phyloP scores from a whole-genome alignment of 345 rosid genomes.

The Lagerstroemia speciosa region DNA sequence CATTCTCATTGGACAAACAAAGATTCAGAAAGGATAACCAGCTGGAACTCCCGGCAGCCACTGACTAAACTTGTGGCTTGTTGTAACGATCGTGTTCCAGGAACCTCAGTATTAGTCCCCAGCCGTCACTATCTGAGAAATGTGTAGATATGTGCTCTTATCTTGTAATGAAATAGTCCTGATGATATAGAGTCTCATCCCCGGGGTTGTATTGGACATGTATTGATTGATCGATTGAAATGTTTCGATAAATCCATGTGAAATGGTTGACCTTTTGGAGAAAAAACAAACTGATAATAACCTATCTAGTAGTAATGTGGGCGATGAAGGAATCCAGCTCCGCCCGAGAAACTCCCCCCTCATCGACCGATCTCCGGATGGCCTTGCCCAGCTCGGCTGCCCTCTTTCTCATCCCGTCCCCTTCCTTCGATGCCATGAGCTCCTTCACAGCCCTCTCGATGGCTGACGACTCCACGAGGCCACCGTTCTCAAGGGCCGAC shows the following conservation, averaged over 20 bases:
- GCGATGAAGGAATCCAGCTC: slow-evolving; percentile 43
- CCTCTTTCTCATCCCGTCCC: slow-evolving; percentile 36
- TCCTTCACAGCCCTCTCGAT: slow-evolving; percentile 23
- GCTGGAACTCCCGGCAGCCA: background rate
- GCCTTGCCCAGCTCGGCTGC: slow-evolving; percentile 25
- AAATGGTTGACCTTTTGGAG: too few species aligned
- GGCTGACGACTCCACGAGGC: slow-evolving; percentile 10
- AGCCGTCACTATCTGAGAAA: too few species aligned
- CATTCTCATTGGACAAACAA: background rate
- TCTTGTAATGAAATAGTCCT: too few species aligned
- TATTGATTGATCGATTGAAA: too few species aligned
- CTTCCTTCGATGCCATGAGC: slow-evolving; percentile 44
- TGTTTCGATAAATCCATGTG: too few species aligned
- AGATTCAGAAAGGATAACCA: background rate
- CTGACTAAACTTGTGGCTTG: background rate
- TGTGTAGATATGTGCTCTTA: too few species aligned
- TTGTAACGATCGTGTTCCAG: too few species aligned
- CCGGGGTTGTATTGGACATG: too few species aligned
- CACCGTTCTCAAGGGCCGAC: slow-evolving; percentile 12
- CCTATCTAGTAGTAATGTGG: slow-evolving; percentile 32
- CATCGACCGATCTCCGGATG: slow-evolving; percentile 16
- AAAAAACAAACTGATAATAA: slow-evolving; percentile 10
- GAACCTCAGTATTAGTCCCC: too few species aligned
- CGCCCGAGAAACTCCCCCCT: slow-evolving; percentile 30
- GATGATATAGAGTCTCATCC: too few species aligned